phyloP scores from a whole-genome alignment of 2,329 filamentous ascomycete species.

The Colletotrichum tamarilloi region DNA sequence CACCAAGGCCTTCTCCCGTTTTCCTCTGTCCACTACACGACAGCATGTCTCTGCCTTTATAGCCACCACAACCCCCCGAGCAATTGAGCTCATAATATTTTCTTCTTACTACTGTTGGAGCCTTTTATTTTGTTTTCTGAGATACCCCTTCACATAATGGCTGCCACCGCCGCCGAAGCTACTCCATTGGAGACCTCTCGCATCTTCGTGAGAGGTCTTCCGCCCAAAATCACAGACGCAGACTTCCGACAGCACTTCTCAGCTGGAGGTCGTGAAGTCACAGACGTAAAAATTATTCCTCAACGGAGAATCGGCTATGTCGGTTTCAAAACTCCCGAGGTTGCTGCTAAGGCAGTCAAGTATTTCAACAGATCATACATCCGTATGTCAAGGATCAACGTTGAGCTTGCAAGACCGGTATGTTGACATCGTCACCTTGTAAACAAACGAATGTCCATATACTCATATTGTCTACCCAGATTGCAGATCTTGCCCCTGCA shows the following conservation, averaged over 20 bases:
- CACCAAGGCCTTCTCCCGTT: constrained; percentile 34
- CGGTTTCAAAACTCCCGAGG: constrained; percentile 86
- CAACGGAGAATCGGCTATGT: constrained; percentile 95
- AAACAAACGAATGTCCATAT: constrained; percentile 3
- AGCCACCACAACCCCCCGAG: constrained; percentile 19
- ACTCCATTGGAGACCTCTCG: constrained; percentile 69
- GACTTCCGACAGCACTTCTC: constrained; percentile 93
- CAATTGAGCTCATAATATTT: constrained; percentile 23
- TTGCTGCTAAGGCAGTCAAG: constrained; percentile 85
- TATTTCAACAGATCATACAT: constrained; percentile 98
- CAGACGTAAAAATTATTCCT: constrained; percentile 91
- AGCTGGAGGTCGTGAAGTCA: constrained; percentile 77
- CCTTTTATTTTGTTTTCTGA: constrained; percentile 23
- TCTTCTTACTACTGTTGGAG: constrained; percentile 14
- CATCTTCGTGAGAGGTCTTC: constrained; percentile 84
- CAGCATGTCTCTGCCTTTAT: constrained; percentile 28
- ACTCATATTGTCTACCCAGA: constrained; percentile 38
- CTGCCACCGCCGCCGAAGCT: constrained; percentile 30
- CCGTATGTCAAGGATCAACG: constrained; percentile 92
- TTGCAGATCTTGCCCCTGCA: constrained; percentile 54
- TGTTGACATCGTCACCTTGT: neutral
- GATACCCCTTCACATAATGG: constrained; percentile 39
- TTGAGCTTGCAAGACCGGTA: constrained; percentile 83
- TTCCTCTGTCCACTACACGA: constrained; percentile 17
- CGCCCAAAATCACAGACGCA: constrained; percentile 84